Conservation (phyloP, 2,329 filamentous ascomycete species). For the Coniochaeta sp. region DNA sequence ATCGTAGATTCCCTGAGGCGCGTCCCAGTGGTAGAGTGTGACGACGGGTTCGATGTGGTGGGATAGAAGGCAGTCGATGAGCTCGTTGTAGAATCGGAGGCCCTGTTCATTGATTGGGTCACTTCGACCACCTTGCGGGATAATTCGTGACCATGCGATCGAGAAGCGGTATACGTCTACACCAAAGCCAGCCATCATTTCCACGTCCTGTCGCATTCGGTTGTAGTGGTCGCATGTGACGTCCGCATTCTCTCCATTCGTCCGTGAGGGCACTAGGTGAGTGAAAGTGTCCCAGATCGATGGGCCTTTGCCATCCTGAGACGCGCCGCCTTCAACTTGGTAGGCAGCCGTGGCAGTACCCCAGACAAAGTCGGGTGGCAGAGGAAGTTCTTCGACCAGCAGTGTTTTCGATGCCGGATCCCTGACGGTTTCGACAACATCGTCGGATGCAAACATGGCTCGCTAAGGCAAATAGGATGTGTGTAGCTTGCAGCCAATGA, state of each 20-base stretch:
- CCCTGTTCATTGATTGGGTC: conserved; percentile 55
- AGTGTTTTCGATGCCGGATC: no score
- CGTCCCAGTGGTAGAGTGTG: conserved; percentile 60
- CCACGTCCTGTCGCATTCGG: conserved; percentile 44
- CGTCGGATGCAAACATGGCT: no score
- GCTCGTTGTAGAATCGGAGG: conserved; percentile 49
- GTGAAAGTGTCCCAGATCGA: conserved; percentile 33
- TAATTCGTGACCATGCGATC: conserved; percentile 57
- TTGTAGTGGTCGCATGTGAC: conserved; percentile 30
- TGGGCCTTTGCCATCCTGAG: conserved; percentile 30
- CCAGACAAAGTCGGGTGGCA: conserved; percentile 28
- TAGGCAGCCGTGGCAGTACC: conserved; percentile 31
- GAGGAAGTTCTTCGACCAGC: no score
- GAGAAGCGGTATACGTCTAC: conserved; percentile 57
- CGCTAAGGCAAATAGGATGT: no score
- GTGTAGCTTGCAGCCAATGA: no score
- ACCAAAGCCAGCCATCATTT: conserved; percentile 49
- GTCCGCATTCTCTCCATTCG: conserved; percentile 28
- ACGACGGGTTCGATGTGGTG: conserved; percentile 53
- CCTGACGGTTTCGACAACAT: no score
- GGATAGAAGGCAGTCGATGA: conserved; percentile 51
- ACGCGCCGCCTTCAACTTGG: conserved; percentile 33
- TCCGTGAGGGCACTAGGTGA: conserved; percentile 28
- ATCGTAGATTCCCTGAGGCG: conserved; percentile 49
- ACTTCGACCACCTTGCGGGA: conserved; percentile 57